Evolutionary conservation across 2,329 filamentous ascomycete species (phyloP).

Genomic region (Trichoderma simmonsii): DNA sequence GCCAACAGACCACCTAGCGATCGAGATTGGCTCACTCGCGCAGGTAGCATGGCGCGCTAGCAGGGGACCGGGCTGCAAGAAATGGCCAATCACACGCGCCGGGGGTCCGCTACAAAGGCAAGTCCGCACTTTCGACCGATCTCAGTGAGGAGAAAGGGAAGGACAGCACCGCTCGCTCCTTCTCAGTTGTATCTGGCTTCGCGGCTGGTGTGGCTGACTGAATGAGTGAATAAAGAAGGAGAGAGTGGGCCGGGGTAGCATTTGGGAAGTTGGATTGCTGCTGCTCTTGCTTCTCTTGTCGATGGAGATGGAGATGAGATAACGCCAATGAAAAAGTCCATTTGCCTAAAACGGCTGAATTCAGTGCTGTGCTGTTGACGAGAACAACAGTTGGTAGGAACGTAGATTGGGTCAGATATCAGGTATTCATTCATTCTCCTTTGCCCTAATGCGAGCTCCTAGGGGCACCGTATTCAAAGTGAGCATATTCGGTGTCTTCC

Average conservation of each 20-base stretch:
- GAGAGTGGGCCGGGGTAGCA: slow-evolving; percentile 3
- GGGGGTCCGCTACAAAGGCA: slow-evolving; percentile 6
- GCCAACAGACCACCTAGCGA: slow-evolving; percentile 30
- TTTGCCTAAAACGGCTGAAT: slow-evolving; percentile 9
- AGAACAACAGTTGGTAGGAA: background rate
- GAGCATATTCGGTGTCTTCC: background rate
- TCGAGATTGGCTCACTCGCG: slow-evolving; percentile 41
- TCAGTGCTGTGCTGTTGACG: background rate
- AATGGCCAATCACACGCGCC: slow-evolving; percentile 17
- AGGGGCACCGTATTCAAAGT: background rate
- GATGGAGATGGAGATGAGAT: background rate
- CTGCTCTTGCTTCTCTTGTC: background rate
- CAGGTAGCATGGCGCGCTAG: slow-evolving; percentile 20
- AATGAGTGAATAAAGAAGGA: slow-evolving; percentile 9
- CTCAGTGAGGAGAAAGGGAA: background rate
- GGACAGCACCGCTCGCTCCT: background rate
- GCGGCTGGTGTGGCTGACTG: background rate
- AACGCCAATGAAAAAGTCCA: background rate
- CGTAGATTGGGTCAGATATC: background rate
- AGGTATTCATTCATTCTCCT: background rate
- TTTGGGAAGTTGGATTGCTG: background rate
- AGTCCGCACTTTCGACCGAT: slow-evolving; percentile 16
- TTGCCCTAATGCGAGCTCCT: background rate
- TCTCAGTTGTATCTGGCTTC: background rate
- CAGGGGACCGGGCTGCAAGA: background rate